Evolutionary conservation across 768 basidiomycete genomes (phyloP).

Genomic region (Hericium coralloides): DNA sequence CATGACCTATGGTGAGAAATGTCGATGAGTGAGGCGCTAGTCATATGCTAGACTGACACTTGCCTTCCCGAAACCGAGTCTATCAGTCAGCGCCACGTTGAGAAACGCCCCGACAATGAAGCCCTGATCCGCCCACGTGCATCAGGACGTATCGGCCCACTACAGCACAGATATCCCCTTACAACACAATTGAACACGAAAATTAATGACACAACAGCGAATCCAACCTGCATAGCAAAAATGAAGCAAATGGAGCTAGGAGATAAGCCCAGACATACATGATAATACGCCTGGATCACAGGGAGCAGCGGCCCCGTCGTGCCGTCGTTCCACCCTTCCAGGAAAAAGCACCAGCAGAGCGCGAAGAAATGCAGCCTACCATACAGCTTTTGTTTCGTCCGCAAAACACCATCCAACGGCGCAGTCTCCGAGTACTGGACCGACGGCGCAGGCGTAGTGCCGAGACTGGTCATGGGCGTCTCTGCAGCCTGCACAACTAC

Average conservation of each 20-base stretch:
- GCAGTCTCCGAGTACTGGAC: background rate
- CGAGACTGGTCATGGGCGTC: background rate
- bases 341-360: conserved; percentile 4
- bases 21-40: no score
- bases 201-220: conserved; percentile 12
- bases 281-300: conserved; percentile 6
- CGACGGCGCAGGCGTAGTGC: background rate
- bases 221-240: conserved; percentile 3
- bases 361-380: conserved; percentile 6
- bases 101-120: conserved; percentile 30
- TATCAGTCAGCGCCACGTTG: conserved; percentile 30
- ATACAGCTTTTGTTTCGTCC: background rate
- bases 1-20: background rate
- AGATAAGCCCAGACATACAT: conserved; percentile 1
- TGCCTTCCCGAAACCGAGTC: conserved; percentile 37
- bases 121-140: conserved; percentile 23
- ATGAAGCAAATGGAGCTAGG: background rate
- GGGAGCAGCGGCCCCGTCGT: conserved; percentile 10
- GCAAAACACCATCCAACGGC: background rate
- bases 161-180: background rate
- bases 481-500: background rate
- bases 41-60: background rate
- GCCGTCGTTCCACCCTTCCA: conserved; percentile 9
- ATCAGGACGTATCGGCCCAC: background rate
- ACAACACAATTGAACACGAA: conserved; percentile 11